phyloP scores from a whole-genome alignment of 495 filamentous ascomycete genomes.

The Penicillium turbatum region DNA sequence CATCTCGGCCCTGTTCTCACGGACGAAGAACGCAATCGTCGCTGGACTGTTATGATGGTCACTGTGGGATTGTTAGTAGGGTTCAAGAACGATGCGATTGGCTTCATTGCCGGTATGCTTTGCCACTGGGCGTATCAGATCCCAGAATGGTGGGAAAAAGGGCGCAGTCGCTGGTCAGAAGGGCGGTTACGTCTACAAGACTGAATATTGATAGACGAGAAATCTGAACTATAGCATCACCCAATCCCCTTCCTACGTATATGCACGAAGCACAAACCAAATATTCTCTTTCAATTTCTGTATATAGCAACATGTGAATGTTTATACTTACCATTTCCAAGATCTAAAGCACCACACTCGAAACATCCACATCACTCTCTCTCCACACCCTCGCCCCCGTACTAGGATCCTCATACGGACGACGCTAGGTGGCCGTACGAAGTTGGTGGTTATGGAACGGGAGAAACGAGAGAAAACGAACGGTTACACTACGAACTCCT shows the following conservation, averaged over 20 bases:
- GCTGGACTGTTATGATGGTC: conserved; percentile 84
- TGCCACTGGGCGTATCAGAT: conserved; percentile 56
- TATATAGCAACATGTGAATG: conserved; percentile 1
- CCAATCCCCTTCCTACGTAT: not conserved
- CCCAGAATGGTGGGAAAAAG: conserved; percentile 29
- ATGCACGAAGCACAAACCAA: not conserved
- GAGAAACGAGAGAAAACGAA: no score
- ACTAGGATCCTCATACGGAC: conserved; percentile 21
- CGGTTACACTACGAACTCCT: no score
- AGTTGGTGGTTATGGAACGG: no score
- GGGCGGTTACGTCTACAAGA: conserved; percentile 29
- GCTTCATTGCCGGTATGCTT: conserved; percentile 75
- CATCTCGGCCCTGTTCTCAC: conserved; percentile 40
- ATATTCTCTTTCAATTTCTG: not conserved
- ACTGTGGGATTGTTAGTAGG: conserved; percentile 76
- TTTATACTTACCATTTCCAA: not conserved
- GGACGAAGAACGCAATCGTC: conserved; percentile 59
- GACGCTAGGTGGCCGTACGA: no score
- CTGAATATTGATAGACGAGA: not conserved
- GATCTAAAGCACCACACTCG: not conserved
- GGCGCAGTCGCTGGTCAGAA: conserved; percentile 27
- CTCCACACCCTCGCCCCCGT: conserved; percentile 14
- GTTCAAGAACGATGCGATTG: conserved; percentile 85
- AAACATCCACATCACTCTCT: conserved; percentile 21
- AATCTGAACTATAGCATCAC: not conserved